Percentiles rank a stretch among this genome's conserved stretches.
Conservation (phyloP, 2,329 filamentous ascomycete genomes). For the Ascomycota sp. region DNA sequence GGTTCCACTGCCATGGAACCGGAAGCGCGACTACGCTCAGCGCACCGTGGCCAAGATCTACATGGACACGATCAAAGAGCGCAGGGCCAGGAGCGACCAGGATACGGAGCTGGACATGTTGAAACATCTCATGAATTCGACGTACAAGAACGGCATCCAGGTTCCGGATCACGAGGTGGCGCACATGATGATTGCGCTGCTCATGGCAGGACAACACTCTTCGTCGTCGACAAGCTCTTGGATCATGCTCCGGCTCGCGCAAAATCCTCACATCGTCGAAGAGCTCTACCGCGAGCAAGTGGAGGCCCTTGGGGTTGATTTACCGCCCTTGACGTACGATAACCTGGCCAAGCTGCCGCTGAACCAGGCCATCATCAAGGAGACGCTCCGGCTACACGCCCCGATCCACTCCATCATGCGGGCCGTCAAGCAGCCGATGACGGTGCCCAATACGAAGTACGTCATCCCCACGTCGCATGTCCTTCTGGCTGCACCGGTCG, state of each 20-base stretch:
- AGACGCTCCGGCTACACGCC: conserved; percentile 74
- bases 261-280: conserved; percentile 54
- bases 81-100: conserved; percentile 29
- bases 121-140: conserved; percentile 68
- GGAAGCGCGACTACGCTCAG: conserved; percentile 57
- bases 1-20: conserved; percentile 75
- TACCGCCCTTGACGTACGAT: conserved; percentile 56
- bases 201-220: conserved; percentile 83
- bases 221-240: conserved; percentile 66
- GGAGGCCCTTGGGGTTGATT: conserved; percentile 45
- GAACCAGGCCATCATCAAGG: conserved; percentile 68
- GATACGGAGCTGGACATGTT: conserved; percentile 53
- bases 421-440: conserved; percentile 72
- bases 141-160: conserved; percentile 59
- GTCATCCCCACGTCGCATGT: conserved; percentile 61
- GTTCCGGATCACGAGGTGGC: conserved; percentile 72
- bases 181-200: conserved; percentile 81
- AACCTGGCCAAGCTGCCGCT: conserved; percentile 57
- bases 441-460: conserved; percentile 60
- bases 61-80: conserved; percentile 56
- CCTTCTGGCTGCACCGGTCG: conserved; percentile 66
- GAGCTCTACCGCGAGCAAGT: conserved; percentile 70
- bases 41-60: conserved; percentile 62
- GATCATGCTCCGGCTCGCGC: conserved; percentile 64
- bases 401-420: conserved; percentile 92